A percentile compares a stretch with the other conserved stretches of the same genome.
phyloP scores from a whole-genome alignment of 176 grass and related monocot species.

The Oryza glumipatula region DNA sequence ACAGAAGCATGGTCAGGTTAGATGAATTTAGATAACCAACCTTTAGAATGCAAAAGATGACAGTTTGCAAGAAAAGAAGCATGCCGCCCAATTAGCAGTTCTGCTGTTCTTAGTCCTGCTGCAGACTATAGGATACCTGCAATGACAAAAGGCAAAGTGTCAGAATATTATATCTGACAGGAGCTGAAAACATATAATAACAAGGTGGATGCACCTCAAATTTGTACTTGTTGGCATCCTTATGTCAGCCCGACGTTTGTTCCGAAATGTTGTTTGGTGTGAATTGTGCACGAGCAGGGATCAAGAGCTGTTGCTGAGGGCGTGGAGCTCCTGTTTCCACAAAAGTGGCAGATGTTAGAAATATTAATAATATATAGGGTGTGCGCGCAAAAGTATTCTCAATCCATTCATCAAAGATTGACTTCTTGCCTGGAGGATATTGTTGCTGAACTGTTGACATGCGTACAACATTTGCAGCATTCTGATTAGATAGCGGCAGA shows the following conservation, averaged over 20 bases:
- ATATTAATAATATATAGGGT: not conserved
- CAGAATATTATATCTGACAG: not conserved
- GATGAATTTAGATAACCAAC: constrained; percentile 26
- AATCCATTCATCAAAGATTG: constrained; percentile 6
- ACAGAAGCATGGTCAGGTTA: not conserved
- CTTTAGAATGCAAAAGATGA: constrained; percentile 67
- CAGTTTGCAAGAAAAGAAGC: constrained; percentile 77
- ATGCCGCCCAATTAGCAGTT: constrained; percentile 60
- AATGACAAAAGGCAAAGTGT: not conserved
- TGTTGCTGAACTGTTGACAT: constrained; percentile 53
- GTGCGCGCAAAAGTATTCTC: not conserved
- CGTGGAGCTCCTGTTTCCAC: constrained; percentile 47
- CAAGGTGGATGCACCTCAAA: constrained; percentile 43
- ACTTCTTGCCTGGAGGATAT: constrained; percentile 67
- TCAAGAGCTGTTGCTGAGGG: constrained; percentile 61
- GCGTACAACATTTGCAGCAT: constrained; percentile 45
- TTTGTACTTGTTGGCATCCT: constrained; percentile 31
- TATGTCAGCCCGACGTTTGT: constrained; percentile 61
- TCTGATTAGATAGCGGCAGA: constrained; percentile 60
- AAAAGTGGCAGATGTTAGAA: constrained; percentile 12
- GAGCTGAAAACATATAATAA: not conserved
- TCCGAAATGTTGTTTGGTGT: constrained; percentile 59
- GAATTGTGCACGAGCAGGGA: constrained; percentile 59
- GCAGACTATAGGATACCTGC: constrained; percentile 61
- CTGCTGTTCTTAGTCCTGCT: constrained; percentile 75